Percentiles rank a stretch among this genome's conserved stretches.
Conservation (phyloP, 441 rosid species). For the Pelargonium myrrhifolium region DNA sequence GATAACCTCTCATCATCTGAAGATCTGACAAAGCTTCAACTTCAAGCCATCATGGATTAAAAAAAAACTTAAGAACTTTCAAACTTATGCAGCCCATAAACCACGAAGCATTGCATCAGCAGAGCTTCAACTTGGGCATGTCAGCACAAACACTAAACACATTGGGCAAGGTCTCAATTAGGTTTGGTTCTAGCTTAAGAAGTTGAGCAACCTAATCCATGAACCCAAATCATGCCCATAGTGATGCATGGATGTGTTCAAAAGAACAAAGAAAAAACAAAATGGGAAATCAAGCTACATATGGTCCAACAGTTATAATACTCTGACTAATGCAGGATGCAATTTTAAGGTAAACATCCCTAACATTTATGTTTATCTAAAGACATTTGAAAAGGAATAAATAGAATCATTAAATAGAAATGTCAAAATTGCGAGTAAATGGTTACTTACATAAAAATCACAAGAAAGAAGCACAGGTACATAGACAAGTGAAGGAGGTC, state of each 20-base stretch:
- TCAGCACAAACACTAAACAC: background rate
- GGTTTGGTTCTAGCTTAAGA: background rate
- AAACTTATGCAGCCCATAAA: background rate
- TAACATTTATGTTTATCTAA: background rate
- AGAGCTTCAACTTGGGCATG: conserved; percentile 1
- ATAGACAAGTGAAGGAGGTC: conserved; percentile 92
- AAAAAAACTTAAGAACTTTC: background rate
- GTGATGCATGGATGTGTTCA: background rate
- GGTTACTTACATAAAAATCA: conserved; percentile 80
- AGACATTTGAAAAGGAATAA: too few species aligned
- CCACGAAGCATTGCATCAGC: background rate
- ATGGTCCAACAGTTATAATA: background rate
- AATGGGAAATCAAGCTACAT: background rate
- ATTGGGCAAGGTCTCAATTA: background rate
- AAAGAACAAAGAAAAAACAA: background rate
- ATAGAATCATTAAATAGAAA: background rate
- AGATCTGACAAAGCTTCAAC: background rate
- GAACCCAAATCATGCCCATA: background rate
- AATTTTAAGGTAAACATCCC: background rate
- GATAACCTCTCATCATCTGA: background rate
- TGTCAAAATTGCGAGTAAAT: background rate
- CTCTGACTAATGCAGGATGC: background rate
- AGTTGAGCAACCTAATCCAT: background rate
- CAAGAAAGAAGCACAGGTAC: conserved; percentile 91
- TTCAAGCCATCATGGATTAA: background rate